A percentile compares a stretch with the other conserved stretches of the same genome.
Evolutionary conservation across 208 protist genomes (phyloP).

Genomic region (Leishmania lainsoni): DNA sequence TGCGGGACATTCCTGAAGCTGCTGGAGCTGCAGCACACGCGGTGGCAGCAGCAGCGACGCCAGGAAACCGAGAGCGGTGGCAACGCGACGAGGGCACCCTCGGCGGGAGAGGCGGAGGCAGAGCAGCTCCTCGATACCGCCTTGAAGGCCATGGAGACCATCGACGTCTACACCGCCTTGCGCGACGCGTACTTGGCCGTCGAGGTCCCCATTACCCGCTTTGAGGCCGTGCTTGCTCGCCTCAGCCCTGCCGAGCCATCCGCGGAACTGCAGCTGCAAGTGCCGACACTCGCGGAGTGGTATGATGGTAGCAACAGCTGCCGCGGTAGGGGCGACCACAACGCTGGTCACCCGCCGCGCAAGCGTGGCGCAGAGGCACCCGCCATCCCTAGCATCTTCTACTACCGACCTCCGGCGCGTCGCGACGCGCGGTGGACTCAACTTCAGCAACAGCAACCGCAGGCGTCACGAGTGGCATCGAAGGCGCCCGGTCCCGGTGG

Average conservation of each 20-base stretch:
- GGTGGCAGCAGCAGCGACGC: not conserved
- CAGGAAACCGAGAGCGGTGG: not conserved
- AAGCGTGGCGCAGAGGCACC: conserved; percentile 15
- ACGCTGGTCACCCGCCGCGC: conserved; percentile 12
- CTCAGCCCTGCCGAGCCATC: conserved; percentile 18
- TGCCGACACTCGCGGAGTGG: conserved; percentile 21
- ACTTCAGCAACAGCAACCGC: conserved; percentile 1
- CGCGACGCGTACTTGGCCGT: conserved; percentile 52
- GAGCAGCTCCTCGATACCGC: conserved; percentile 36
- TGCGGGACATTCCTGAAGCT: conserved; percentile 61
- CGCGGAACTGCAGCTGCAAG: conserved; percentile 1
- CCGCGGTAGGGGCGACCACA: not conserved
- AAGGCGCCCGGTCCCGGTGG: conserved; percentile 1
- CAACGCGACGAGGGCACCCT: not conserved
- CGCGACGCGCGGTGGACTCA: conserved; percentile 12
- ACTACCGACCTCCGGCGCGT: conserved; percentile 27
- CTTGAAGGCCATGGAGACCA: conserved; percentile 28
- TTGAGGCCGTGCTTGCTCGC: conserved; percentile 14
- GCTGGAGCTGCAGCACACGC: conserved; percentile 45
- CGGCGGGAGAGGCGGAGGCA: conserved; percentile 35
- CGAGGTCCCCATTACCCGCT: conserved; percentile 18
- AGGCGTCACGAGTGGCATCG: not conserved
- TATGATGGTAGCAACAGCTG: conserved; percentile 5
- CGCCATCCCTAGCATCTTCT: conserved; percentile 22
- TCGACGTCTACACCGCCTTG: conserved; percentile 43